Evolutionary conservation across 768 basidiomycete genomes (phyloP), one percentile per base, ranked within the genome.

Genomic region (Hypsizygus marmoreus): DNA sequence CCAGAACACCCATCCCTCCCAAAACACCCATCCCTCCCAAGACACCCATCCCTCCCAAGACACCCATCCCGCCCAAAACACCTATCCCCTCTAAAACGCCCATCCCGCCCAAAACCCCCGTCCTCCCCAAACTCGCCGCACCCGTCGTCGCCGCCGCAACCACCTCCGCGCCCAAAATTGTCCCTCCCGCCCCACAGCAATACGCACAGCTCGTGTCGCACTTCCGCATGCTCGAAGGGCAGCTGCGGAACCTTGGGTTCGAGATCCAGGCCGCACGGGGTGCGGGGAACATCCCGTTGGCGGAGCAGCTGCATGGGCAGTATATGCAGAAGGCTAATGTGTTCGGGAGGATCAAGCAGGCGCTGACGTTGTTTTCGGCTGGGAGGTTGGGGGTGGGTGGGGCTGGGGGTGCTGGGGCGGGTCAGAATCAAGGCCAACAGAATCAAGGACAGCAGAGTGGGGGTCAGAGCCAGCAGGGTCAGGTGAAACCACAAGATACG

Each of bases 221-320:
- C 25, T 12, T 30, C 13, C 40, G 32, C 12, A n/a, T 13, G 6
- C 3, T 37, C 17, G 40, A 48, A 20, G 47, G 42, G 11, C 47
- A 48, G 24, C 25, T 48, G n/a, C 30, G 28, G 10, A 34, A 28
- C 23, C 31, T 48, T 9, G 31, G 30, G 22, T 6, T 20, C 9
- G 19, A 25, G 14, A 36, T 42, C 3, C 32, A 48, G 11, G 23
- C 10, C 6, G 40, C 47, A 22, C 47, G 23, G 24, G 25, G 22
- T 12, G 29, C 40, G 1, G 40, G 40, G 16, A 36, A 42, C 30
- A 8, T 16, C 19, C 10, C n/a, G 12, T 17, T 42, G 14, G 40
- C 33, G 16, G 40, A 48, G 17, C 19, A 12, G 8, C 43, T 56
- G 25, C 45, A 26, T 35, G 16, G 33, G 9, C 47, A 54, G 19